Evolutionary conservation across 1,284 basidiomycete species (phyloP).

Genomic region (Puccinia horiana): DNA sequence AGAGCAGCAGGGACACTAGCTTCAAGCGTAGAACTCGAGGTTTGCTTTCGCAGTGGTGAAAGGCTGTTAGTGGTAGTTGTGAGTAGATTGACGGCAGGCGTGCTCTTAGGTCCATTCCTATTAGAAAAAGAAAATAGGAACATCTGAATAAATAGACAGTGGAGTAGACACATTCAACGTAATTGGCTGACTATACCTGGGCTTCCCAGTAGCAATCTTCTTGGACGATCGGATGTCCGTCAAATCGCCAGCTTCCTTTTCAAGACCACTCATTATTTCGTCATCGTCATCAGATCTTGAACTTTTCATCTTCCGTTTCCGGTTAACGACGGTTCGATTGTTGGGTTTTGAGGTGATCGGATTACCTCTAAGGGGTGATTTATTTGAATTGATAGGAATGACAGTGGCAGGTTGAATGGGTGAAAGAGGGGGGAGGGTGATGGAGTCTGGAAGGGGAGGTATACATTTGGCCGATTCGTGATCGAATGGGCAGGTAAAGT

Average conservation of each 20-base stretch:
- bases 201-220: slow-evolving; percentile 6
- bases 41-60: slow-evolving; percentile 14
- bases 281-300: slow-evolving; percentile 35
- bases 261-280: background rate
- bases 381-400: background rate
- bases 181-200: slow-evolving; percentile 43
- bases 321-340: background rate
- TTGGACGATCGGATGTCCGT: slow-evolving; percentile 9
- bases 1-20: background rate
- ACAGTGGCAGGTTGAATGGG: background rate
- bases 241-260: background rate
- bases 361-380: background rate
- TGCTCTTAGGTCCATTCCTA: background rate
- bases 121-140: background rate
- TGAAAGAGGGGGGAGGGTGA: slow-evolving; percentile 22
- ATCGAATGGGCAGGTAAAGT: slow-evolving; percentile 42
- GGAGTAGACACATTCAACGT: background rate
- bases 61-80: background rate
- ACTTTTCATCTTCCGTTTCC: slow-evolving; percentile 11
- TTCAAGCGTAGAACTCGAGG: background rate
- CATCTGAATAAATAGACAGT: background rate
- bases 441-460: slow-evolving; percentile 35
- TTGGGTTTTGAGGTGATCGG: slow-evolving; percentile 9
- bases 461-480: slow-evolving; percentile 8
- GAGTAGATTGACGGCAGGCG: background rate